phyloP scores from a whole-genome alignment of 768 basidiomycete species.

The Podaxis sp. region DNA sequence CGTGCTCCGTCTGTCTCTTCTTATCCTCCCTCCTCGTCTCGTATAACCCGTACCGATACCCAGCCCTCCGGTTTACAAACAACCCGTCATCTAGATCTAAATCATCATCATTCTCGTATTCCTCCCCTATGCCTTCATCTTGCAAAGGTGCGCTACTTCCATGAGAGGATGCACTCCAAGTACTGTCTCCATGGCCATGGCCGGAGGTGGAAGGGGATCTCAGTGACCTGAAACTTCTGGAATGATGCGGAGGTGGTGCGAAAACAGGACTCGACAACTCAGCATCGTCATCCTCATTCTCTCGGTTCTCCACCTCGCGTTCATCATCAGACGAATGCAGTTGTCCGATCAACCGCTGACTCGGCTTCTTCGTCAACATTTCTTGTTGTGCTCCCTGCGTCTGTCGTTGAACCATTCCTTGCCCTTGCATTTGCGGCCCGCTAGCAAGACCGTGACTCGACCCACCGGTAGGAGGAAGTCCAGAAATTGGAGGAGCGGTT shows the following conservation, averaged over 20 bases:
- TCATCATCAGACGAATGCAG: slow-evolving; percentile 12
- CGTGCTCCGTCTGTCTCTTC: background rate
- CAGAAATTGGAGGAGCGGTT: background rate
- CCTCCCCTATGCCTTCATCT: background rate
- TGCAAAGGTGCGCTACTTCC: background rate
- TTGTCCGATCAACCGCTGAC: slow-evolving; percentile 9
- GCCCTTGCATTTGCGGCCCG: background rate
- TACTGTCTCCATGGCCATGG: background rate
- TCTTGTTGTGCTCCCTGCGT: background rate
- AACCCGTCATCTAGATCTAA: slow-evolving; percentile 13
- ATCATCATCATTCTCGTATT: slow-evolving; percentile 16
- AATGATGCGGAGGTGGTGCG: background rate
- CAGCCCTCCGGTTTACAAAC: slow-evolving; percentile 4
- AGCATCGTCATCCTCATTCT: background rate
- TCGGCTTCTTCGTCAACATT: background rate
- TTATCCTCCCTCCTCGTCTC: background rate
- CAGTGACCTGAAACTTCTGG: background rate
- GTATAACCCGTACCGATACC: slow-evolving; percentile 19
- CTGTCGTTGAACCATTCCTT: background rate
- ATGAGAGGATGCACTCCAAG: background rate
- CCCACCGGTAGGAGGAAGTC: background rate
- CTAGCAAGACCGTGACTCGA: background rate
- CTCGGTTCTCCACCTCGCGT: background rate
- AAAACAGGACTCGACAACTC: slow-evolving; percentile 12
- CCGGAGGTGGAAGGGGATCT: background rate